phyloP scores from a whole-genome alignment of 108 stramenopile species.

The Aureococcus anophagefferens region DNA sequence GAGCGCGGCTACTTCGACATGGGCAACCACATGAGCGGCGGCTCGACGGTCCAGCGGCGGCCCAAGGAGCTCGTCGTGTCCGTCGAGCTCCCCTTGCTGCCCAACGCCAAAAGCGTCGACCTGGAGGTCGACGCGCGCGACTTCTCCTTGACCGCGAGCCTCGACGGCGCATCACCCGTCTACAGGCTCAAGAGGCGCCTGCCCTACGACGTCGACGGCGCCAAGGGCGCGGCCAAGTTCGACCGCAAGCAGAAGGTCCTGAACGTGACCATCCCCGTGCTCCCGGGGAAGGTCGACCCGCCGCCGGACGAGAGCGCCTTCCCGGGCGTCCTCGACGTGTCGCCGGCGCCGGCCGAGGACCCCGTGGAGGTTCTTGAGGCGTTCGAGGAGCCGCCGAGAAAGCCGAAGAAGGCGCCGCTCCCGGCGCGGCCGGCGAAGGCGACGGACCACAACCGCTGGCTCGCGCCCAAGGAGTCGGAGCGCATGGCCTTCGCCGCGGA shows the following conservation, averaged over 20 bases:
- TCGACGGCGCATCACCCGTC: background rate
- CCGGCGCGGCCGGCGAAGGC: too few relatives aligned
- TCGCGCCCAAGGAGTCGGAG: too few relatives aligned
- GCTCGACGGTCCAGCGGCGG: background rate
- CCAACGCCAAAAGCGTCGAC: background rate
- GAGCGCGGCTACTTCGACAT: conserved; percentile 7
- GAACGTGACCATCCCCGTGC: conserved; percentile 2
- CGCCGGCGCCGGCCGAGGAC: too few relatives aligned
- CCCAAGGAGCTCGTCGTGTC: background rate
- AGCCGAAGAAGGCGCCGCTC: too few relatives aligned
- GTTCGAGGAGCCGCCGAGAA: too few relatives aligned
- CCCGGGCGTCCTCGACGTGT: background rate
- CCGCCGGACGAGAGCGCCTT: background rate
- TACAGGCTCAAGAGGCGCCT: background rate
- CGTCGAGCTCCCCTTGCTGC: background rate
- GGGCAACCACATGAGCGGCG: background rate
- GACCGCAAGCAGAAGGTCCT: conserved; percentile 2
- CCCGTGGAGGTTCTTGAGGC: too few relatives aligned
- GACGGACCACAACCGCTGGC: too few relatives aligned
- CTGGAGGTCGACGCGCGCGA: conserved; percentile 1
- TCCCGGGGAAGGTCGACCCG: background rate
- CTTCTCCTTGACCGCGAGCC: background rate
- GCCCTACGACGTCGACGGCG: background rate
- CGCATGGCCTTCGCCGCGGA: too few relatives aligned
- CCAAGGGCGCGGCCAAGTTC: conserved; percentile 6